These are phyloP conservation scores for Pontederia crassipes DNA, from an alignment of 176 grass and related monocot species.

Conservation along the genomic window DNA sequence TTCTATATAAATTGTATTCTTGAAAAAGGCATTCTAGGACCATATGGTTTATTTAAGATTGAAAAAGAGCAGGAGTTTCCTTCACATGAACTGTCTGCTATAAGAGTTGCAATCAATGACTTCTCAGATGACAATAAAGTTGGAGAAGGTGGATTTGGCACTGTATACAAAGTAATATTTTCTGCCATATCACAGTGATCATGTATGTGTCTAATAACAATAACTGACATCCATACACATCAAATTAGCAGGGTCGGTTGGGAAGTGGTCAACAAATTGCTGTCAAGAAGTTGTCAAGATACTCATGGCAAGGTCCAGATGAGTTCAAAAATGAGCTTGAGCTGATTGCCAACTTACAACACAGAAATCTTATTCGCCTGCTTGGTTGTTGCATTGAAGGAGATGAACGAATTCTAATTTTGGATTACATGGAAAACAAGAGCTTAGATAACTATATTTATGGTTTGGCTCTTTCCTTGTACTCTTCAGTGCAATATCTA, in stretches of 20 bases:
- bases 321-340: slow-evolving; percentile 92
- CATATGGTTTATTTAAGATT: neutral
- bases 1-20: too few relatives aligned
- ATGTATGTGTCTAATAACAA: neutral
- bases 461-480: slow-evolving; percentile 16
- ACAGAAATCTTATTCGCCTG: slow-evolving; percentile 70
- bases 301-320: slow-evolving; percentile 53
- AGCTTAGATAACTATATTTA: slow-evolving; percentile 78
- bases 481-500: too few relatives aligned
- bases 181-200: neutral
- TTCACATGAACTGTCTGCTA: neutral
- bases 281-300: slow-evolving; percentile 55
- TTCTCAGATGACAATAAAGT: slow-evolving; percentile 6
- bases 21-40: neutral
- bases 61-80: slow-evolving; percentile 2
- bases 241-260: slow-evolving; percentile 22
- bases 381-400: slow-evolving; percentile 65
- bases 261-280: slow-evolving; percentile 44
- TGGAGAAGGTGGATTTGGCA: slow-evolving; percentile 4
- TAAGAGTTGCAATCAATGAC: slow-evolving; percentile 1
- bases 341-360: slow-evolving; percentile 79
- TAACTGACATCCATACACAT: neutral
- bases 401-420: slow-evolving; percentile 74
- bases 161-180: slow-evolving; percentile 9
- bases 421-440: slow-evolving; percentile 86